Evolutionary conservation across 306 rosid species (phyloP).

Genomic region (Psophocarpus tetragonolobus): DNA sequence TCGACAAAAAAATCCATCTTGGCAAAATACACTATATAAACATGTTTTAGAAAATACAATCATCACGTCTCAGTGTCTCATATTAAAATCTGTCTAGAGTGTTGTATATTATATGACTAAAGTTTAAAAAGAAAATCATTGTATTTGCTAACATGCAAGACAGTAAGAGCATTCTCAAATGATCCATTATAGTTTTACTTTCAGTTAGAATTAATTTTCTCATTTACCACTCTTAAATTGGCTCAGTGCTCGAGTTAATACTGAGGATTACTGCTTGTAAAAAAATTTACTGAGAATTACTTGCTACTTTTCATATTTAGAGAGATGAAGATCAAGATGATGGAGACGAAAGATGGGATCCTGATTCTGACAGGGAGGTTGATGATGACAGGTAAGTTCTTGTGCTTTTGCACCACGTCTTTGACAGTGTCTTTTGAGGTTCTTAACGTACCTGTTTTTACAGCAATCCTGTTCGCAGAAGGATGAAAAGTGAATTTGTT

Average conservation of each 20-base stretch:
- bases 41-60: constrained; percentile 12
- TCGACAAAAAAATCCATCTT: constrained; percentile 8
- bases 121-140: not conserved
- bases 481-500: constrained; percentile 45
- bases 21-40: not conserved
- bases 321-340: constrained; percentile 46
- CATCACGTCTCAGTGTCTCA: not conserved
- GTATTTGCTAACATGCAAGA: not conserved
- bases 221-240: not conserved
- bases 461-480: constrained; percentile 40
- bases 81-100: not conserved
- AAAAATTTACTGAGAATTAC: not conserved
- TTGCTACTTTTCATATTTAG: constrained; percentile 31
- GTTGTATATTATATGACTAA: not conserved
- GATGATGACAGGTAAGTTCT: constrained; percentile 43
- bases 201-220: constrained; percentile 11
- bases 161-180: not conserved
- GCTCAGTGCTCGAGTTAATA: not conserved
- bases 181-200: not conserved
- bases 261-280: not conserved
- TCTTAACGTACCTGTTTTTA: constrained; percentile 19
- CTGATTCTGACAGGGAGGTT: constrained; percentile 44
- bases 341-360: constrained; percentile 46
- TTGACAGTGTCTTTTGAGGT: constrained; percentile 15
- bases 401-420: constrained; percentile 16